These are phyloP conservation scores for Pinus taeda DNA, from an alignment of 75 land plant species.

Conservation along the genomic window DNA sequence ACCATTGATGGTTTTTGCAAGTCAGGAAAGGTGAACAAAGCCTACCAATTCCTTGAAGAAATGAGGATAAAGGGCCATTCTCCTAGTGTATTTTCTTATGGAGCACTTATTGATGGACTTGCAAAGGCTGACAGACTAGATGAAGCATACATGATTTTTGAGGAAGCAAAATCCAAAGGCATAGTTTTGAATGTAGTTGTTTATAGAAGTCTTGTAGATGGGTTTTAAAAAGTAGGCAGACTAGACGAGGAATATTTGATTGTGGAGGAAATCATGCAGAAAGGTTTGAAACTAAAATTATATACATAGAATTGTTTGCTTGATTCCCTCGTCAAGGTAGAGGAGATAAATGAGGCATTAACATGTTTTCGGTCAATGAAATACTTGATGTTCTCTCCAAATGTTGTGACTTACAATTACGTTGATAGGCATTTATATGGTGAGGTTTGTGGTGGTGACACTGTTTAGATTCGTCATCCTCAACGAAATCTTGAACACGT, in stretches of 20 bases:
- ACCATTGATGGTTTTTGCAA: slow-evolving; percentile 76
- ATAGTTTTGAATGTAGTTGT: slow-evolving; percentile 49
- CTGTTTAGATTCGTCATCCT: no score
- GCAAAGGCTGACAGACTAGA: slow-evolving; percentile 70
- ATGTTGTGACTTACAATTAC: no score
- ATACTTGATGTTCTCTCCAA: no score
- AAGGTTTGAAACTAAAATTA: slow-evolving; percentile 57
- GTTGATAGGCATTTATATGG: no score
- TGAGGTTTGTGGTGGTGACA: no score
- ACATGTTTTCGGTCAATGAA: slow-evolving; percentile 61
- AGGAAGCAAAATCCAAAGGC: slow-evolving; percentile 67
- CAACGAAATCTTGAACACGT: no score
- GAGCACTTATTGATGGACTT: slow-evolving; percentile 70
- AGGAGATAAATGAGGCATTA: slow-evolving; percentile 62
- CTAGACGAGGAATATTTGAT: slow-evolving; percentile 73
- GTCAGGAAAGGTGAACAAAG: slow-evolving; percentile 73
- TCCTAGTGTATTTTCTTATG: slow-evolving; percentile 64
- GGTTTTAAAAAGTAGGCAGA: slow-evolving; percentile 72
- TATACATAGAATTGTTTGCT: slow-evolving; percentile 76
- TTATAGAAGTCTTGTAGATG: slow-evolving; percentile 76
- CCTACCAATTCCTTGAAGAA: slow-evolving; percentile 78
- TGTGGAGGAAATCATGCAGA: slow-evolving; percentile 74
- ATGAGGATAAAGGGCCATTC: slow-evolving; percentile 53
- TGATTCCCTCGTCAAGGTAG: slow-evolving; percentile 71
- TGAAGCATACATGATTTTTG: slow-evolving; percentile 79